These are phyloP conservation scores for Lachancea kluyveri DNA, from an alignment of 805 yeast genomes.

Conservation along the genomic window DNA sequence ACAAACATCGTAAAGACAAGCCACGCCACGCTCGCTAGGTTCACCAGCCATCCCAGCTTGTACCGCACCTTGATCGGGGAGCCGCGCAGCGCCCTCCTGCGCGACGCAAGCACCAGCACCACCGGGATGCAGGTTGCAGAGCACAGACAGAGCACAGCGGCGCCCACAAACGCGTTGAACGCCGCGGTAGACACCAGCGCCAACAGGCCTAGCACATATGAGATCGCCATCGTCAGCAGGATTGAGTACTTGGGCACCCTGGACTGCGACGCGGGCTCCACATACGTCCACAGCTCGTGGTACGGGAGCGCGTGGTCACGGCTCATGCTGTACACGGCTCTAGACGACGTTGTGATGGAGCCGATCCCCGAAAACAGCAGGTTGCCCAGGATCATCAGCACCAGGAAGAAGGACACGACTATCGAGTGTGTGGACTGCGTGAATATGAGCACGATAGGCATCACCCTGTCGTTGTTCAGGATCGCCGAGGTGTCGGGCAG, in stretches of 20 bases:
- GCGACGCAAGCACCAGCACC: conserved; percentile 51
- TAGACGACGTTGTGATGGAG: conserved; percentile 71
- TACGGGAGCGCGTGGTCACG: conserved; percentile 78
- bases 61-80: conserved; percentile 58
- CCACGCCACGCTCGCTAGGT: conserved; percentile 55
- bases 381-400: conserved; percentile 60
- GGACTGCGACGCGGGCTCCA: conserved; percentile 48
- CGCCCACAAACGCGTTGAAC: conserved; percentile 78
- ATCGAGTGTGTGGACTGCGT: conserved; percentile 63
- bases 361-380: conserved; percentile 74
- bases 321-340: conserved; percentile 77
- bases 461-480: conserved; percentile 54
- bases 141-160: conserved; percentile 69
- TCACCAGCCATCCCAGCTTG: conserved; percentile 58
- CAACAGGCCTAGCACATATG: conserved; percentile 53
- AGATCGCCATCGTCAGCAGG: conserved; percentile 54
- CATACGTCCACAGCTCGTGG: conserved; percentile 57
- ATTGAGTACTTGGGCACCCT: conserved; percentile 68
- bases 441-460: conserved; percentile 76
- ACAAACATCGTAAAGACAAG: conserved; percentile 50
- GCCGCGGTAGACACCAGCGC: conserved; percentile 69
- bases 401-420: conserved; percentile 62
- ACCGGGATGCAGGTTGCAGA: conserved; percentile 76
- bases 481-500: conserved; percentile 57
- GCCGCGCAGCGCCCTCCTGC: conserved; percentile 56